A percentile compares a stretch with the other conserved stretches of the same genome.
Conservation (phyloP, 805 yeast genomes). For the Metschnikowia baotianmanensis region DNA sequence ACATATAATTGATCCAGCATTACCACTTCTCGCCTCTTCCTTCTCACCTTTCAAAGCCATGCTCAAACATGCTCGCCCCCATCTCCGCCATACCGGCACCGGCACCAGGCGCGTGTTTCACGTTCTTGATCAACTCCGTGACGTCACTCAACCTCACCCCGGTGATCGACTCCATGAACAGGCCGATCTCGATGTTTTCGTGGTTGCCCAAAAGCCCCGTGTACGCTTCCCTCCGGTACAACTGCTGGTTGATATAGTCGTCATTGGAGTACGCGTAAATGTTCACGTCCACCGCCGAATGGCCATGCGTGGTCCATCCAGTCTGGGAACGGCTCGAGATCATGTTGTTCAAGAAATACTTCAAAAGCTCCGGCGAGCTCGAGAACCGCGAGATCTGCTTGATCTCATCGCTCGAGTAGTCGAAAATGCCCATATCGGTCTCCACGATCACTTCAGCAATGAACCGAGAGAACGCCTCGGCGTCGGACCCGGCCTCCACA, state of each 20-base stretch:
- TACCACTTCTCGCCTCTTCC: too few species aligned
- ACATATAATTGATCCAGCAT: too few species aligned
- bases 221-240: conserved; percentile 25
- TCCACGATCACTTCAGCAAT: conserved; percentile 54
- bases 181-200: conserved; percentile 85
- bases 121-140: conserved; percentile 48
- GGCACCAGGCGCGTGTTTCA: conserved; percentile 43
- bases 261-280: conserved; percentile 77
- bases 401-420: conserved; percentile 53
- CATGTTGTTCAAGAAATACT: conserved; percentile 62
- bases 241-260: conserved; percentile 37
- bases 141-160: conserved; percentile 47
- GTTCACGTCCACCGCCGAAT: conserved; percentile 93
- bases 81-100: background rate
- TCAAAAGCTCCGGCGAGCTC: conserved; percentile 34
- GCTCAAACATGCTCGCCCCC: conserved; percentile 5
- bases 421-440: conserved; percentile 63
- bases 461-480: conserved; percentile 8
- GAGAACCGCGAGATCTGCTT: conserved; percentile 19
- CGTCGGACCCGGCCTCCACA: too few species aligned
- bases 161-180: conserved; percentile 59
- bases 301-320: conserved; percentile 98
- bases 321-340: conserved; percentile 79
- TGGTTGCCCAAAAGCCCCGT: conserved; percentile 68
- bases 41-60: background rate